Conservation (phyloP, 2,329 filamentous ascomycete genomes). For the Botrytis byssoidea region DNA sequence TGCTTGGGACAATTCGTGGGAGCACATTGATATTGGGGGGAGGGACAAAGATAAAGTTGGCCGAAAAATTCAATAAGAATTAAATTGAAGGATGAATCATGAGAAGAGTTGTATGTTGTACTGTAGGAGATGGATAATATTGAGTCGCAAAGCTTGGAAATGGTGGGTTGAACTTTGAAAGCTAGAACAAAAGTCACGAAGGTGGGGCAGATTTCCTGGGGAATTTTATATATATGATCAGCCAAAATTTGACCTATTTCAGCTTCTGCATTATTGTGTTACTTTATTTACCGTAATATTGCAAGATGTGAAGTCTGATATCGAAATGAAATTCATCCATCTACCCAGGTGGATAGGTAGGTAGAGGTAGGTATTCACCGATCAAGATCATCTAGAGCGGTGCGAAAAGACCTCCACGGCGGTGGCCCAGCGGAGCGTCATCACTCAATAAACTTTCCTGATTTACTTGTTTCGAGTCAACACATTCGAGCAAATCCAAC, state of each 20-base stretch:
- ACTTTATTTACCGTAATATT: slow-evolving; percentile 3
- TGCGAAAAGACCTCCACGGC: neutral
- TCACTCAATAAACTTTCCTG: neutral
- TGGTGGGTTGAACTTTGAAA: slow-evolving; percentile 11
- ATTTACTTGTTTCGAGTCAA: neutral
- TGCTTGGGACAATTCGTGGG: slow-evolving; percentile 16
- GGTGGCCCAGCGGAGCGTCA: neutral
- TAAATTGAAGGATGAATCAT: slow-evolving; percentile 4
- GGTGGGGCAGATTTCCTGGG: slow-evolving; percentile 19
- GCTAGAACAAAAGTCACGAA: slow-evolving; percentile 20
- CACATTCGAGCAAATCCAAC: neutral
- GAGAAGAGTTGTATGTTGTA: neutral
- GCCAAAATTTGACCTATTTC: neutral
- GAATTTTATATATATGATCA: slow-evolving; percentile 14
- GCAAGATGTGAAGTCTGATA: neutral
- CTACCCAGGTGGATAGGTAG: neutral
- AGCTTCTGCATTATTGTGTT: neutral
- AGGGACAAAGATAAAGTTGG: neutral
- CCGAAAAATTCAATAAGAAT: slow-evolving; percentile 1
- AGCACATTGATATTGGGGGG: slow-evolving; percentile 18
- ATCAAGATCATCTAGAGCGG: neutral
- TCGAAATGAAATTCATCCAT: neutral
- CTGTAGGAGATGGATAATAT: neutral
- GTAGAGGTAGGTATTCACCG: neutral
- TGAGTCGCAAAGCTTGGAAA: slow-evolving; percentile 17